Conservation (phyloP, 768 basidiomycete species). For the Crepidotus variabilis region DNA sequence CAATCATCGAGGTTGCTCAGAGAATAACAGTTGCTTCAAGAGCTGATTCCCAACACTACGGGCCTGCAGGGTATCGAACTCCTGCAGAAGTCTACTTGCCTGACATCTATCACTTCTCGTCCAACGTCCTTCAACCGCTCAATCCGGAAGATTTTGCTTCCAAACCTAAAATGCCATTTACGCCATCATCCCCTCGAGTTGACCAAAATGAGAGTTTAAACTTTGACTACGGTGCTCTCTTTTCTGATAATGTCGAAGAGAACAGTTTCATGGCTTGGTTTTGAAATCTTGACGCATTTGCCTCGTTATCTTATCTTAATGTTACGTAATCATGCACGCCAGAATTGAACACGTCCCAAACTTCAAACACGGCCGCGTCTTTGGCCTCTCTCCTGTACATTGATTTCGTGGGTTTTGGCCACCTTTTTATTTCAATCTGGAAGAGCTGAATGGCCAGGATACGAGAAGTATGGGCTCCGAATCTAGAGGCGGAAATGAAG, state of each 20-base stretch:
- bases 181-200: slow-evolving; percentile 45
- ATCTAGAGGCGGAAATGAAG: slow-evolving; percentile 90
- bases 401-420: not conserved
- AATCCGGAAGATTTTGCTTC: slow-evolving; percentile 36
- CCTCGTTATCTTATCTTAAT: not conserved
- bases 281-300: slow-evolving; percentile 20
- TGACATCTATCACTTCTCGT: slow-evolving; percentile 44
- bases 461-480: slow-evolving; percentile 93
- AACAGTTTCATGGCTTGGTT: slow-evolving; percentile 74
- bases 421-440: slow-evolving; percentile 1
- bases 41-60: not conserved
- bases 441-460: slow-evolving; percentile 63
- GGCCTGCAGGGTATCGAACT: not conserved
- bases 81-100: slow-evolving; percentile 31
- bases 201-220: slow-evolving; percentile 53
- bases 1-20: not conserved
- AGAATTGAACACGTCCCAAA: not conserved
- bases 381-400: not conserved
- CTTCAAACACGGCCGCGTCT: not conserved
- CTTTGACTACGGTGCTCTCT: slow-evolving; percentile 60
- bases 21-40: not conserved
- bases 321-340: not conserved
- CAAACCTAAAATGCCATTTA: slow-evolving; percentile 38
- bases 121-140: slow-evolving; percentile 26
- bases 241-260: slow-evolving; percentile 50